These are phyloP conservation scores for Gomphus sp. DNA, from an alignment of 1,284 basidiomycete genomes.

Conservation along the genomic window DNA sequence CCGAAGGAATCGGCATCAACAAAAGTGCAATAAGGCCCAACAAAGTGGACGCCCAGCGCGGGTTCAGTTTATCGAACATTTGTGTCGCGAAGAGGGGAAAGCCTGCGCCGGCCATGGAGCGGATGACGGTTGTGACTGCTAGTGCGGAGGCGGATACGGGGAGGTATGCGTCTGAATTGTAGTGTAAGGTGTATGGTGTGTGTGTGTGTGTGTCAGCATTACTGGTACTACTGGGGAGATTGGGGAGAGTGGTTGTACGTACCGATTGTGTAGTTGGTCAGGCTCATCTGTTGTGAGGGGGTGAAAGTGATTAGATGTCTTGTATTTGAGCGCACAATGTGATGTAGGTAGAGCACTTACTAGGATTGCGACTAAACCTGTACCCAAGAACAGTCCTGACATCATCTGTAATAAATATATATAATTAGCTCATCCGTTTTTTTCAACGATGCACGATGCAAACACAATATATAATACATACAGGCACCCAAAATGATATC, in stretches of 20 bases:
- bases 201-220: too few relatives aligned
- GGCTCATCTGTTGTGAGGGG: background rate
- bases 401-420: conserved; percentile 16
- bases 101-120: conserved; percentile 17
- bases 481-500: conserved; percentile 30
- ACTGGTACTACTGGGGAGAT: too few relatives aligned
- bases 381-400: conserved; percentile 33
- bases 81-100: conserved; percentile 35
- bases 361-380: conserved; percentile 34
- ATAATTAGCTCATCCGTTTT: background rate
- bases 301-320: conserved; percentile 1
- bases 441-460: too few relatives aligned
- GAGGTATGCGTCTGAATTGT: conserved; percentile 33
- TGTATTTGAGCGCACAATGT: too few relatives aligned
- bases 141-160: conserved; percentile 37
- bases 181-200: too few relatives aligned
- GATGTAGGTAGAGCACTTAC: conserved; percentile 7
- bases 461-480: background rate
- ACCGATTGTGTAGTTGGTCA: conserved; percentile 2
- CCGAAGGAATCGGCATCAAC: conserved; percentile 14
- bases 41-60: conserved; percentile 29
- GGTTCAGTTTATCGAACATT: conserved; percentile 36
- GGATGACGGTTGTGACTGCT: conserved; percentile 34
- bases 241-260: conserved; percentile 5
- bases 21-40: conserved; percentile 25